Evolutionary conservation across 495 filamentous ascomycete genomes (phyloP), one percentile per base, ranked within the genome.

Genomic region (Sphaerosporella brunnea): DNA sequence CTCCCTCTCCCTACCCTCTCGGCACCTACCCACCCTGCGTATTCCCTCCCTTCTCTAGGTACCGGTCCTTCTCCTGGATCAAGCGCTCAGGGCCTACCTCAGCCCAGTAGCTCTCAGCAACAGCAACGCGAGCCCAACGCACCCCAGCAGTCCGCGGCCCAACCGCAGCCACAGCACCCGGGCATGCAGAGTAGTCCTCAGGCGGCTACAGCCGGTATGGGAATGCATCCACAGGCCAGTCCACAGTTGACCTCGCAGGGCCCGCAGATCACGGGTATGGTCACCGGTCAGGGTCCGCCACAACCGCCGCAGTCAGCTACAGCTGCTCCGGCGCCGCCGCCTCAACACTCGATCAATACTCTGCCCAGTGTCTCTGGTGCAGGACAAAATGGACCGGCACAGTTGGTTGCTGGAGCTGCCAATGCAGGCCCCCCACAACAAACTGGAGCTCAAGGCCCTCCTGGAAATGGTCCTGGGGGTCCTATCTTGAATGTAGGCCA

Each of bases 401-500:
- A 20, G 24, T 8, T 35, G 9, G 43, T 26, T 40, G 41, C 23
- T 44, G 41, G 9, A 32, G 43, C 43, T 35, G 43, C 11, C 18
- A 34, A 30, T 37, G 45, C 26, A 13, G 45, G 45, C 8, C 32
- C 32, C 18, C 13, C 11, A 10, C 45, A 37, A n/a, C 9, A 19
- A 3, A 7, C 45, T 13, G 44, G 44, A 15, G 45, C 45, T 24
- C 45, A 48, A 20, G 45, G 45, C 28, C 40, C 40, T 13, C 48
- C 58, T 46, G 58, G 48, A 30, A 61, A 55, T 61, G 58, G 58
- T 42, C 58, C 57, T 34, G 58, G 53, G 40, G 58, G 58, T 46
- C 58, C 58, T 26, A 61, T 61, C 54, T 53, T 61, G 36, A 61
- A 61, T 61, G 58, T 61, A 56, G 53, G 58, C 53, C 51, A 19